Evolutionary conservation across 139 green algal species (phyloP).

Genomic region (Micractinium conductrix): DNA sequence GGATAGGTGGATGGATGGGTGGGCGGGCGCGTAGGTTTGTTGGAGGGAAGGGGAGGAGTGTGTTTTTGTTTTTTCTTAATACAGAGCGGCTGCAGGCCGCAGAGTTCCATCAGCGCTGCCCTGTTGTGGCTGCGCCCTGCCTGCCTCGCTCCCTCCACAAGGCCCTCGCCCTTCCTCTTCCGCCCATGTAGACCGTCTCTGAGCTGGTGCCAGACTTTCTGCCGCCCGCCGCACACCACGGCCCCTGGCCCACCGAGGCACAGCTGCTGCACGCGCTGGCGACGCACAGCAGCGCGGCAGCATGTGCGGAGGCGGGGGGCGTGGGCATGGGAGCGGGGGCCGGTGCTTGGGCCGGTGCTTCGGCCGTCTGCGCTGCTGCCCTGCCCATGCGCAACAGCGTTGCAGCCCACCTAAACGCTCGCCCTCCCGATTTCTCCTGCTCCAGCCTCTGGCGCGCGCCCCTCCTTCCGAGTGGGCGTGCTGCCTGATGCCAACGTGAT

Average conservation of each 20-base stretch:
- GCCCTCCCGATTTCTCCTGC: too few relatives aligned
- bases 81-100: too few relatives aligned
- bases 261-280: conserved; percentile 10
- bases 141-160: too few relatives aligned
- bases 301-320: background rate
- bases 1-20: background rate
- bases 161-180: background rate
- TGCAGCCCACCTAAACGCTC: too few relatives aligned
- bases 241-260: background rate
- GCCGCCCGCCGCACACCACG: background rate
- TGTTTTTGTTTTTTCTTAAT: too few relatives aligned
- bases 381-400: too few relatives aligned
- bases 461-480: conserved; percentile 16
- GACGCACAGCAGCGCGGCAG: background rate
- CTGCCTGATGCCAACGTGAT: background rate
- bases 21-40: too few relatives aligned
- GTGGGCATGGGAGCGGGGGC: background rate
- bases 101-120: too few relatives aligned
- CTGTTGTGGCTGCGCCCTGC: too few relatives aligned
- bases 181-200: background rate
- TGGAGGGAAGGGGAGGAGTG: too few relatives aligned
- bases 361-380: too few relatives aligned
- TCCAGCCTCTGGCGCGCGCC: background rate
- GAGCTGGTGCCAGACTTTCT: conserved; percentile 13
- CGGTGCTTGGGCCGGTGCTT: too few relatives aligned